Evolutionary conservation across 2,329 filamentous ascomycete species (phyloP).

Genomic region (Pyrenophora seminiperda): DNA sequence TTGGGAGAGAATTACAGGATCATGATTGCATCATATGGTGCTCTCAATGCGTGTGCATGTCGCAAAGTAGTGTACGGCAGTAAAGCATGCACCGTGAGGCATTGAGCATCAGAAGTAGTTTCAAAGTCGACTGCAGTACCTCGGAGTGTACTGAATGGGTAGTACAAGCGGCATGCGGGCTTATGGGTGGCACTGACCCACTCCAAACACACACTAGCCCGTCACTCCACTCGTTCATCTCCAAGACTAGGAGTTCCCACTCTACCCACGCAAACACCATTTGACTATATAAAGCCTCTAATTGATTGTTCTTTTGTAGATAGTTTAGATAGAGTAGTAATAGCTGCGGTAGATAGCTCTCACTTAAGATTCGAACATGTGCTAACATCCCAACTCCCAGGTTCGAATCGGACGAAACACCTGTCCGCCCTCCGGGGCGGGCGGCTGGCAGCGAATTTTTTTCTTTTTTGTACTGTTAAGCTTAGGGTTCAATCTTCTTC

Average conservation of each 20-base stretch:
- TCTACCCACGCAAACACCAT: background rate
- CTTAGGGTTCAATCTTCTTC: too few species aligned
- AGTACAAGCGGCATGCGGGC: background rate
- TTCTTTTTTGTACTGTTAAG: too few species aligned
- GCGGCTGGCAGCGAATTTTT: too few species aligned
- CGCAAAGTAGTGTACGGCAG: background rate
- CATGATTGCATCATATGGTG: background rate
- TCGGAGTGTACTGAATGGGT: background rate
- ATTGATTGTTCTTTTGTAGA: background rate
- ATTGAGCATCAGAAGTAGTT: background rate
- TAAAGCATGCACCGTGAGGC: background rate
- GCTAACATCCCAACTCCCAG: too few species aligned
- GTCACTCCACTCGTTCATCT: background rate
- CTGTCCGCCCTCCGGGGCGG: too few species aligned
- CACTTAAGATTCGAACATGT: too few species aligned
- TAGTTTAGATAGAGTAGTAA: too few species aligned
- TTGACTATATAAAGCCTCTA: background rate
- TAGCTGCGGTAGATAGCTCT: too few species aligned
- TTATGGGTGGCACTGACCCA: background rate
- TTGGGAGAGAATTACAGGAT: background rate
- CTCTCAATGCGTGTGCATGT: background rate
- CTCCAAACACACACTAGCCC: background rate
- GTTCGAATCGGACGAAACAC: too few species aligned
- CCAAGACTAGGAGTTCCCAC: background rate
- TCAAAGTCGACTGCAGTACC: background rate